A percentile compares a stretch with the other conserved stretches of the same genome.
Evolutionary conservation across 768 basidiomycete species (phyloP).

Genomic region (Sporobolomyces phaffii): DNA sequence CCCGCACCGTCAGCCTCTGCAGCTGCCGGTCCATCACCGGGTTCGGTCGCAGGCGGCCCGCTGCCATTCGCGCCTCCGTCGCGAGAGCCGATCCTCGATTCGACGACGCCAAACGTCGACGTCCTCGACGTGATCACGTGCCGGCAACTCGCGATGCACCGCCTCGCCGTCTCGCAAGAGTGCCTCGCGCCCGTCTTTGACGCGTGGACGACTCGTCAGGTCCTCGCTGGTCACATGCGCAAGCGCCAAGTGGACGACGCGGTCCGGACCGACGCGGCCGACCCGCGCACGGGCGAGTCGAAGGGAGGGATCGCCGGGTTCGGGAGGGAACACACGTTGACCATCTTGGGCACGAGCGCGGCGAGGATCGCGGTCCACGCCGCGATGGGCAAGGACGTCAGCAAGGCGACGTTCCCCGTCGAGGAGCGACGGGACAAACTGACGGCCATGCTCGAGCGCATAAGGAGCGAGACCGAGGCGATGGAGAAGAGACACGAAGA

Average conservation of each 20-base stretch:
- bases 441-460: neutral
- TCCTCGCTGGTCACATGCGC: slow-evolving; percentile 18
- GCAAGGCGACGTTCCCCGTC: neutral
- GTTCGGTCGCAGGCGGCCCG: too few species aligned
- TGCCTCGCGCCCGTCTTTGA: slow-evolving; percentile 13
- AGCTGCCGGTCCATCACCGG: too few species aligned
- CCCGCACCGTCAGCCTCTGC: too few species aligned
- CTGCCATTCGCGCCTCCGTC: neutral
- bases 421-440: slow-evolving; percentile 20
- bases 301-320: slow-evolving; percentile 9
- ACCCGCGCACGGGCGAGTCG: slow-evolving; percentile 4
- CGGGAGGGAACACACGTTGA: slow-evolving; percentile 3
- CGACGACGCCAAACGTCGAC: slow-evolving; percentile 10
- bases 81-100: neutral
- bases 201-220: neutral
- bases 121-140: slow-evolving; percentile 29
- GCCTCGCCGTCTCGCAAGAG: slow-evolving; percentile 24
- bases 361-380: slow-evolving; percentile 6
- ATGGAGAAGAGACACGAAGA: slow-evolving; percentile 1
- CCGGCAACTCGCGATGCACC: slow-evolving; percentile 23
- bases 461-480: slow-evolving; percentile 1
- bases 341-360: slow-evolving; percentile 1
- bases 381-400: slow-evolving; percentile 2
- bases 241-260: slow-evolving; percentile 7
- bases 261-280: neutral